phyloP scores from a whole-genome alignment of 2,329 filamentous ascomycete genomes.

The Talaromyces albobiverticillius region DNA sequence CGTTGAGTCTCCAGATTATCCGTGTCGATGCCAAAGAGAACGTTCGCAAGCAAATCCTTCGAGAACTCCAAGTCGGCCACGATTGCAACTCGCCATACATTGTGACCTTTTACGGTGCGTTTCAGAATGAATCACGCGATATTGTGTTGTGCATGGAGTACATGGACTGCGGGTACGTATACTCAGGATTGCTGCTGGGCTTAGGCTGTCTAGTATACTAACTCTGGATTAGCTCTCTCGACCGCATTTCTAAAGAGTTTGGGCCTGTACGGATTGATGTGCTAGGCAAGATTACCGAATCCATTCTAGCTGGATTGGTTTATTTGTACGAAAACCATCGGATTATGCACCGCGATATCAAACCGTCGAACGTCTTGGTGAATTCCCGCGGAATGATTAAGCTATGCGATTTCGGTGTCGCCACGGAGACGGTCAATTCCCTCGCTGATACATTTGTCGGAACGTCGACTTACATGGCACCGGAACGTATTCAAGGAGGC shows the following conservation, averaged over 20 bases:
- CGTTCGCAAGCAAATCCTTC: constrained; percentile 92
- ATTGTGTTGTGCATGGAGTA: constrained; percentile 99
- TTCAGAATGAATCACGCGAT: constrained; percentile 93
- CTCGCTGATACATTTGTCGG: constrained; percentile 98
- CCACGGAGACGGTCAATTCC: constrained; percentile 94
- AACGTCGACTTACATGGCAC: constrained; percentile 98
- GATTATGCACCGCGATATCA: constrained; percentile 99
- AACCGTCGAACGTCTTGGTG: constrained; percentile 94
- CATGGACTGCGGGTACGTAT: constrained; percentile 91
- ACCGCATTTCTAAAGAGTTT: constrained; percentile 90
- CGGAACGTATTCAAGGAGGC: constrained; percentile 93
- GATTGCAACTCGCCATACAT: constrained; percentile 96
- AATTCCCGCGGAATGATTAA: constrained; percentile 95
- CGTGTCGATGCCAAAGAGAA: constrained; percentile 98
- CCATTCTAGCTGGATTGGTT: constrained; percentile 85
- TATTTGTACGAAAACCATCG: constrained; percentile 95
- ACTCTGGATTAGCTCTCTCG: constrained; percentile 66
- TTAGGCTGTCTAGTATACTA: constrained; percentile 11
- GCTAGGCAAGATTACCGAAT: constrained; percentile 94
- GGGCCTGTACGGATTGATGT: constrained; percentile 95
- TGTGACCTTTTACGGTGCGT: constrained; percentile 96
- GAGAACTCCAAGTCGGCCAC: constrained; percentile 97
- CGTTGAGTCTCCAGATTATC: constrained; percentile 66
- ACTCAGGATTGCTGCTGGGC: not conserved
- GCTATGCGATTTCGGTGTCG: constrained; percentile 98